Conservation (phyloP, 257 asterid species). For the Paulownia fortunei region DNA sequence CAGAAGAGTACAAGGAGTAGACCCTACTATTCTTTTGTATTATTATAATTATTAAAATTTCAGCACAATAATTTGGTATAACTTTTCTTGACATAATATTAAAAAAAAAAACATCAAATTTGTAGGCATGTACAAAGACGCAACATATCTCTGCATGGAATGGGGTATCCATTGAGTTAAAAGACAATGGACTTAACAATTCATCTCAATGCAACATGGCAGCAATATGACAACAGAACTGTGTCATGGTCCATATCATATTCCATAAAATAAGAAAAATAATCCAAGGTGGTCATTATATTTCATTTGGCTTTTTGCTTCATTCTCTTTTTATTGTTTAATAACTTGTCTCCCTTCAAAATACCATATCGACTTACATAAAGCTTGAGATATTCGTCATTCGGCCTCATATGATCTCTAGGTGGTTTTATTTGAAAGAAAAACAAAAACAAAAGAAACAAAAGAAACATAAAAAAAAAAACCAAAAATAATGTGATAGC, state of each 20-base stretch:
- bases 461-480: too few relatives aligned
- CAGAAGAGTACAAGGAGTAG: conserved; percentile 29
- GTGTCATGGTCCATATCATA: too few relatives aligned
- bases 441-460: too few relatives aligned
- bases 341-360: not conserved
- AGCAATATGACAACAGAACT: too few relatives aligned
- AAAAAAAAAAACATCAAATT: conserved; percentile 7
- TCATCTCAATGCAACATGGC: conserved; percentile 14
- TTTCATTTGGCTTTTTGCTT: too few relatives aligned
- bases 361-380: too few relatives aligned
- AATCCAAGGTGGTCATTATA: too few relatives aligned
- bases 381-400: too few relatives aligned
- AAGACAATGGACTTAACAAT: conserved; percentile 25
- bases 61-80: conserved; percentile 26
- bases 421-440: too few relatives aligned
- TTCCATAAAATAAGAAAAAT: too few relatives aligned
- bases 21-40: conserved; percentile 24
- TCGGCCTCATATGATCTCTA: too few relatives aligned
- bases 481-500: not conserved
- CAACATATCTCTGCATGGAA: conserved; percentile 14
- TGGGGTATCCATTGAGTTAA: conserved; percentile 14
- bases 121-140: not conserved
- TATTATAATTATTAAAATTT: not conserved
- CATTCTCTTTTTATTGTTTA: not conserved
- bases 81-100: conserved; percentile 1